Percentiles rank a stretch among this genome's conserved stretches.
phyloP scores from a whole-genome alignment of 73 alveolate genomes.

The Paramecium tetraurelia region DNA sequence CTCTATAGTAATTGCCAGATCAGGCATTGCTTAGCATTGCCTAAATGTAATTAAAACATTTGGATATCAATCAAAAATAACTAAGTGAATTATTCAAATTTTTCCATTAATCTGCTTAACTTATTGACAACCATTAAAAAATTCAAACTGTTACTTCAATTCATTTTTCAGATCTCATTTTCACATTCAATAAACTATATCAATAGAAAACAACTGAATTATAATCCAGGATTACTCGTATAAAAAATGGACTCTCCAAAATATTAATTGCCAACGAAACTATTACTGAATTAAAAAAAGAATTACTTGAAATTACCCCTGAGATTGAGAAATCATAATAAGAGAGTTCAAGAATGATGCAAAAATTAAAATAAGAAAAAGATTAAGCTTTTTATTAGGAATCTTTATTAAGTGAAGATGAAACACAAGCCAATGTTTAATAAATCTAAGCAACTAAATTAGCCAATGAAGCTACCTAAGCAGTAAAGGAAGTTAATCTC shows the following conservation, averaged over 20 bases:
- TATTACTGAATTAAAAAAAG: slow-evolving; percentile 84
- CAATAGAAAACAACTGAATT: slow-evolving; percentile 84
- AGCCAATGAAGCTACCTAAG: slow-evolving; percentile 41
- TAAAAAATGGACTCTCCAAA: slow-evolving; percentile 88
- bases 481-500: slow-evolving; percentile 53
- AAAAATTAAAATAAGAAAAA: slow-evolving; percentile 86
- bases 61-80: background rate
- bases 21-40: slow-evolving; percentile 34
- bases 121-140: background rate
- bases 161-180: slow-evolving; percentile 83
- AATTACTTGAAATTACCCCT: slow-evolving; percentile 93
- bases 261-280: slow-evolving; percentile 94
- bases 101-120: slow-evolving; percentile 69
- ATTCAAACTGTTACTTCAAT: slow-evolving; percentile 89
- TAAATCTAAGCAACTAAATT: slow-evolving; percentile 51
- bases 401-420: slow-evolving; percentile 41
- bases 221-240: slow-evolving; percentile 79
- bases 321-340: slow-evolving; percentile 92
- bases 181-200: slow-evolving; percentile 85
- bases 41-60: background rate
- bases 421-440: slow-evolving; percentile 32
- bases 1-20: slow-evolving; percentile 96
- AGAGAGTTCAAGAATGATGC: slow-evolving; percentile 91
- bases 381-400: slow-evolving; percentile 72
- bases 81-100: slow-evolving; percentile 64